Evolutionary conservation across 2,329 filamentous ascomycete genomes (phyloP).

Genomic region (Microcera coccophila): DNA sequence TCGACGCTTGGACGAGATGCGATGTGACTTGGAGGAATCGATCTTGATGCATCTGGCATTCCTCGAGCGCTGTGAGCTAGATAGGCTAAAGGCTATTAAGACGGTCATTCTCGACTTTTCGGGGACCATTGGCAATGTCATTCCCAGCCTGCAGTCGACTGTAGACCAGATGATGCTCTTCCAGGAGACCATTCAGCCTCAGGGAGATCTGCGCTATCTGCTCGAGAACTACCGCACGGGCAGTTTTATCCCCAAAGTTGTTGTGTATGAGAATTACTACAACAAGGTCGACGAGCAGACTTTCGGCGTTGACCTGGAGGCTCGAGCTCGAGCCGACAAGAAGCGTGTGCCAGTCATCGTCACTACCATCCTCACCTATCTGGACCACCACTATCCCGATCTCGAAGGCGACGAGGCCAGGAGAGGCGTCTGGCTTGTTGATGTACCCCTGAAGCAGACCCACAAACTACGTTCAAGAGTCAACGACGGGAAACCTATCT

Average conservation of each 20-base stretch:
- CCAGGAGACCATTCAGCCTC: constrained; percentile 95
- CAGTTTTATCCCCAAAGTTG: constrained; percentile 83
- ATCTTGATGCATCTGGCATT: constrained; percentile 92
- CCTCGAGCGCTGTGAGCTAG: constrained; percentile 94
- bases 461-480: constrained; percentile 79
- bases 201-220: constrained; percentile 85
- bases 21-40: constrained; percentile 92
- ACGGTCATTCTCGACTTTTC: constrained; percentile 97
- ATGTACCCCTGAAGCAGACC: constrained; percentile 79
- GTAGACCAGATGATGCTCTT: constrained; percentile 99
- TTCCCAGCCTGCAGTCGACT: constrained; percentile 89
- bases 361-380: constrained; percentile 87
- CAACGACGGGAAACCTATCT: constrained; percentile 81
- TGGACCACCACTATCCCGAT: constrained; percentile 96
- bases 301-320: constrained; percentile 97
- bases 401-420: constrained; percentile 93
- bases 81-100: constrained; percentile 96
- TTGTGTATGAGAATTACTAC: constrained; percentile 98
- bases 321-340: constrained; percentile 84
- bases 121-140: constrained; percentile 94
- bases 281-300: constrained; percentile 97
- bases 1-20: constrained; percentile 79
- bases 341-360: constrained; percentile 92
- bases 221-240: constrained; percentile 97
- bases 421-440: constrained; percentile 87